Evolutionary conservation across 225 moss, liverwort and hornwort species (phyloP).

Genomic region (Bryoerythrophyllum caledonicum): DNA sequence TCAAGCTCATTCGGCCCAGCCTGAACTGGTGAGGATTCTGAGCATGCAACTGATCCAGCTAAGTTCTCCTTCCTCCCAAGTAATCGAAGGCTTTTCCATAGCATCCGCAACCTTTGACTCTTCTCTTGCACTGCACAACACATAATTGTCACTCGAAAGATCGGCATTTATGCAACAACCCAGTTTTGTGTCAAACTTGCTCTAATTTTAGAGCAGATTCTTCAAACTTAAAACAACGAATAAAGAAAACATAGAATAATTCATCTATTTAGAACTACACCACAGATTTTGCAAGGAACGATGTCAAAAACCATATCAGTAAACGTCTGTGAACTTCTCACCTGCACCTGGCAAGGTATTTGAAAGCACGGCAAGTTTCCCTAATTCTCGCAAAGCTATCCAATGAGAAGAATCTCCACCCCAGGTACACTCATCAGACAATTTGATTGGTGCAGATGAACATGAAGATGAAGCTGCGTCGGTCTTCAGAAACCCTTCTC

Average conservation of each 20-base stretch:
- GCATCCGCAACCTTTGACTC: conserved; percentile 10
- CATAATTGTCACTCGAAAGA: neutral
- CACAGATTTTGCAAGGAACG: neutral
- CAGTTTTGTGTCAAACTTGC: neutral
- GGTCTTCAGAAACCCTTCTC: conserved; percentile 33
- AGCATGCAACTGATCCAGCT: neutral
- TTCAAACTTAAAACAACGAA: neutral
- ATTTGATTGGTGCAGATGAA: conserved; percentile 44
- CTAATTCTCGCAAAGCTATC: conserved; percentile 69
- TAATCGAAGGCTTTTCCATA: conserved; percentile 32
- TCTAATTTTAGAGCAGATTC: neutral
- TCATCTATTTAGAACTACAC: neutral
- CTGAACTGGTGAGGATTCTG: conserved; percentile 1
- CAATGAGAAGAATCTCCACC: conserved; percentile 72
- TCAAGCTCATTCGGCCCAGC: conserved; percentile 28
- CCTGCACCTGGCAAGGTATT: conserved; percentile 53
- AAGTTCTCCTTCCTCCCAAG: conserved; percentile 3
- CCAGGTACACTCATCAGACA: conserved; percentile 37
- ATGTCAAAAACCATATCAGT: neutral
- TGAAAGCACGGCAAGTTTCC: conserved; percentile 66
- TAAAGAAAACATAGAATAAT: neutral
- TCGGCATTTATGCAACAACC: neutral
- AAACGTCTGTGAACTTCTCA: conserved; percentile 4
- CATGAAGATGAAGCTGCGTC: conserved; percentile 55
- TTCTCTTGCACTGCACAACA: conserved; percentile 27